A percentile compares a stretch with the other conserved stretches of the same genome.
Evolutionary conservation across 164 flowering plant species (phyloP).

Genomic region (Aristolochia fimbriata): DNA sequence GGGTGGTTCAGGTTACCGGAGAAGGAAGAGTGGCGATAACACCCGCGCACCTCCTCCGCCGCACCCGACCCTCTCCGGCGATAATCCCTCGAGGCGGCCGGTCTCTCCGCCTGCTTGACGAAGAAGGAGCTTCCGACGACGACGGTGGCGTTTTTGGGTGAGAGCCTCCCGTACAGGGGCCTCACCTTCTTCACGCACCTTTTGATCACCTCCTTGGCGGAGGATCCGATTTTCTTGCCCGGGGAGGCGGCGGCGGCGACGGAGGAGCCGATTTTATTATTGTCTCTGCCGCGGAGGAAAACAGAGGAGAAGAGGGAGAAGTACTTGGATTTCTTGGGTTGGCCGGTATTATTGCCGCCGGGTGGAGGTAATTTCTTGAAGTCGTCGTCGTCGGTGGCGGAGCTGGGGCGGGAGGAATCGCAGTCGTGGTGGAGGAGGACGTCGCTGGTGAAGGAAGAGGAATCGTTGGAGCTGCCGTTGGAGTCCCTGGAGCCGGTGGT

Average conservation of each 20-base stretch:
- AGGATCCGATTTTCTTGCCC: slow-evolving; percentile 31
- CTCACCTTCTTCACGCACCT: slow-evolving; percentile 80
- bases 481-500: slow-evolving; percentile 62
- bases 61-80: no score
- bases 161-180: slow-evolving; percentile 71
- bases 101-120: no score
- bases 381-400: slow-evolving; percentile 37
- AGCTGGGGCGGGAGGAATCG: slow-evolving; percentile 73
- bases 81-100: no score
- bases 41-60: no score
- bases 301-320: slow-evolving; percentile 76
- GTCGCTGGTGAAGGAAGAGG: slow-evolving; percentile 31
- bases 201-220: slow-evolving; percentile 65
- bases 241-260: slow-evolving; percentile 9
- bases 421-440: slow-evolving; percentile 29
- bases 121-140: neutral
- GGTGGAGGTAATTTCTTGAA: slow-evolving; percentile 1
- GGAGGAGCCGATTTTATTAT: no score
- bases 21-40: slow-evolving; percentile 28
- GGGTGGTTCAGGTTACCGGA: slow-evolving; percentile 49
- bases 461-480: slow-evolving; percentile 47
- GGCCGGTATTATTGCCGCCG: no score
- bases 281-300: slow-evolving; percentile 50
- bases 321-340: slow-evolving; percentile 32
- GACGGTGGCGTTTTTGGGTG: slow-evolving; percentile 27